Evolutionary conservation across 352 stramenopile genomes (phyloP).

Genomic region (Phytopythium sindhum): DNA sequence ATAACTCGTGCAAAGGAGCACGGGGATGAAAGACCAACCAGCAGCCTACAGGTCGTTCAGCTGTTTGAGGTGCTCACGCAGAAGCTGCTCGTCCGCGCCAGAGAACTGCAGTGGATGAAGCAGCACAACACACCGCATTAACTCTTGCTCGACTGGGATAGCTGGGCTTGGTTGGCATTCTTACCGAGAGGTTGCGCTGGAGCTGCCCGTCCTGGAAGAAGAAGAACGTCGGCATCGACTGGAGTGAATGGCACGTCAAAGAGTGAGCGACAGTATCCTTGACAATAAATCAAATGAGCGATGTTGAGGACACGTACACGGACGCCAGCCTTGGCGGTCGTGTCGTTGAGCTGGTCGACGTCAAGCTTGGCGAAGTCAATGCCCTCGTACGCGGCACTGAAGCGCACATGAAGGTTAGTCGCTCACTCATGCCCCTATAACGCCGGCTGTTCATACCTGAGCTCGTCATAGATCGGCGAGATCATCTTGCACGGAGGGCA

Average conservation of each 20-base stretch:
- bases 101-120: constrained; percentile 51
- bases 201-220: constrained; percentile 80
- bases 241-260: neutral
- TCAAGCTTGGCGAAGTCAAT: constrained; percentile 87
- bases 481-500: constrained; percentile 92
- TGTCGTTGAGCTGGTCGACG: constrained; percentile 81
- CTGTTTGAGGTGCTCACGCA: constrained; percentile 72
- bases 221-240: constrained; percentile 90
- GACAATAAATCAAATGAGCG: too few species aligned
- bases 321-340: constrained; percentile 72
- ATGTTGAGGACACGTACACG: constrained; percentile 39
- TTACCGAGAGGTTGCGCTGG: constrained; percentile 74
- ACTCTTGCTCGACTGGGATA: neutral
- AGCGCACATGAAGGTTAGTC: neutral
- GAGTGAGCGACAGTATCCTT: neutral
- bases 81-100: constrained; percentile 71
- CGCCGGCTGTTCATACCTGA: too few species aligned
- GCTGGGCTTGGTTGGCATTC: neutral
- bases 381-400: constrained; percentile 48
- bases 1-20: neutral
- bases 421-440: neutral
- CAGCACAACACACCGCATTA: constrained; percentile 8
- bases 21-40: neutral
- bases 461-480: constrained; percentile 80
- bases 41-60: constrained; percentile 58